Conservation (phyloP, 1,139 yeast genomes). For the Debaryomycetaceae sp. region DNA sequence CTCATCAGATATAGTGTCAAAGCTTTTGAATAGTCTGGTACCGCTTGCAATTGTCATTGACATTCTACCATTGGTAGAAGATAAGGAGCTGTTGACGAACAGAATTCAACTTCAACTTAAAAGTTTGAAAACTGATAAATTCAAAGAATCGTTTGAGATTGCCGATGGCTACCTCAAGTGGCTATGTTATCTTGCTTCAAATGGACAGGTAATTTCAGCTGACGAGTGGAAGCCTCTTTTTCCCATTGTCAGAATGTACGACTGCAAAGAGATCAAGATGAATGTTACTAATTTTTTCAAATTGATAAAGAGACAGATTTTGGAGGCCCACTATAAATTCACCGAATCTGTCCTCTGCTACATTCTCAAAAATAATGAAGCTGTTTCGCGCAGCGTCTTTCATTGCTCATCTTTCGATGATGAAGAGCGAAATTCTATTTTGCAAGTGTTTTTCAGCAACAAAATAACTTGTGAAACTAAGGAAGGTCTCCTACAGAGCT, state of each 20-base stretch:
- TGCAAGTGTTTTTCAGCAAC: conserved; percentile 7
- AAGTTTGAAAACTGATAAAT: not conserved
- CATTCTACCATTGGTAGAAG: not conserved
- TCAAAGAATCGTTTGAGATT: not conserved
- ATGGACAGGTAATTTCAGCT: not conserved
- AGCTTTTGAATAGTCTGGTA: not conserved
- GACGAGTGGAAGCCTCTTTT: not conserved
- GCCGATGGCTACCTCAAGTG: not conserved
- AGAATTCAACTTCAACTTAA: not conserved
- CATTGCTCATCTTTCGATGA: not conserved
- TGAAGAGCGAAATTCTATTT: not conserved
- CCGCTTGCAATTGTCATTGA: not conserved
- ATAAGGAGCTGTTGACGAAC: not conserved
- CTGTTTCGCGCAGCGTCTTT: not conserved
- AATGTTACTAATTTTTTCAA: too few relatives aligned
- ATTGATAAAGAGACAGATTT: not conserved
- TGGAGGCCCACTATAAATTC: not conserved
- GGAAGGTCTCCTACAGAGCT: conserved; percentile 18
- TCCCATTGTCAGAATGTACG: not conserved
- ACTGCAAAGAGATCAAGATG: not conserved
- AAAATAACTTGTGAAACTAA: conserved; percentile 21
- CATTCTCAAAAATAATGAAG: not conserved
- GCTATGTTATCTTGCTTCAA: not conserved
- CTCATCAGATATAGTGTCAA: not conserved
- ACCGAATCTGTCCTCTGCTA: not conserved